Base-by-base conservation (phyloP, 805 yeast genomes). In the Dipodascus albidus region DNA sequence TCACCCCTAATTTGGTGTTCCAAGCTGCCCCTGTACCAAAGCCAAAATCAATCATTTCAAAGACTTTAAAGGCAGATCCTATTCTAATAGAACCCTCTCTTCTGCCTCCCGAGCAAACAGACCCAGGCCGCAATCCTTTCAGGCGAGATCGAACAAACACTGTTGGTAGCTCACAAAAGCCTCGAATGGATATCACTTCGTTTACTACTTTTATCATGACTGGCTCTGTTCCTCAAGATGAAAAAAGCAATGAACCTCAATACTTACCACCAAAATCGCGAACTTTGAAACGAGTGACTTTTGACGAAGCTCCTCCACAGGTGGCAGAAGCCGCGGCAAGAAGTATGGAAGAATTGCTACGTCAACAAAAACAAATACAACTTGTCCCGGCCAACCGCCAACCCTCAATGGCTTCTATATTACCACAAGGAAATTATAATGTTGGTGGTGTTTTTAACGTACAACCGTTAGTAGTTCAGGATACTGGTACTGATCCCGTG, bases 141-240 rank as follows among this genome's bases (percentile, higher is more conserved):
- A 48, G 60, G 23, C 50, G 54, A 38, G 44, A 27, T 9, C 44
- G 44, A 4, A 19, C 44, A 38, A 38, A 38, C 20, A 38, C 44
- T 17, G n/a, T 3, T 6, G 44, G 44, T 19, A 33, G 20, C 20
- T 15, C 48, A 14, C 23, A 38, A 48, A 54, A 57, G 2, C 61
- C 60, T 23, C 80, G 80, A 52, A 74, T 87, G 22, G 96, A 90
- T 64, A 72, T 90, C 59, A 96, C 90, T 66, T 80, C 88, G 27
- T 90, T 90, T 67, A 86, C 96, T 17, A 83, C 85, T 58, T 81
- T 90, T 62, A 74, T 88, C 61, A 70, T 90, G 60, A 87, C 96
- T 0, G 96, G 96, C 1, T 80, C 83, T 58, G 70, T 86, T 41
- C 87, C 87, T 3, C 20, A 52, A 41, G n/a, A 54, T 21, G 42